Conservation (phyloP, 2,329 filamentous ascomycete species). For the Escovopsis sp. region DNA sequence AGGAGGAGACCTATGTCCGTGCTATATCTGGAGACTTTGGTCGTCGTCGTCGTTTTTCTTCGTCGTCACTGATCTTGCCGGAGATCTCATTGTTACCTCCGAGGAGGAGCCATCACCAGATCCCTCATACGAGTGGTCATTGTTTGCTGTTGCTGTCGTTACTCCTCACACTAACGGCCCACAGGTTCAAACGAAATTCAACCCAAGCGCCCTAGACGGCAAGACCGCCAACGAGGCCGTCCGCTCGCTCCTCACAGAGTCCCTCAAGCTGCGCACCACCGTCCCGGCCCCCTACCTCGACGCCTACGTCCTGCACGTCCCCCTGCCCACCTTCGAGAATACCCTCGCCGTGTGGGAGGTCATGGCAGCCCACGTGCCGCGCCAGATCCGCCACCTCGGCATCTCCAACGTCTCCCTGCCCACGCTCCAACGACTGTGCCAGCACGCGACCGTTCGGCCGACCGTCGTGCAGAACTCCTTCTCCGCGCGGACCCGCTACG, state of each 20-base stretch:
- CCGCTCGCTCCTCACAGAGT: slow-evolving; percentile 34
- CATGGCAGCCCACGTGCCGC: slow-evolving; percentile 51
- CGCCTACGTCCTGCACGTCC: slow-evolving; percentile 60
- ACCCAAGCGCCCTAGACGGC: slow-evolving; percentile 30
- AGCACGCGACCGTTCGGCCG: slow-evolving; percentile 24
- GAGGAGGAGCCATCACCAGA: too few species aligned
- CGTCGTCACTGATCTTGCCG: too few species aligned
- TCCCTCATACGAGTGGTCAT: too few species aligned
- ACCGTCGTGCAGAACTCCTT: slow-evolving; percentile 66
- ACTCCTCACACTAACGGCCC: background rate
- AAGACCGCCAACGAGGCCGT: too few species aligned
- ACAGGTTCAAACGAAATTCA: slow-evolving; percentile 74
- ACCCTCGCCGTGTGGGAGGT: slow-evolving; percentile 50
- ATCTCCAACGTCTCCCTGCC: slow-evolving; percentile 58
- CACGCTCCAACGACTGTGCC: slow-evolving; percentile 37
- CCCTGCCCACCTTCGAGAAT: slow-evolving; percentile 25
- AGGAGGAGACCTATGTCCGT: slow-evolving; percentile 47
- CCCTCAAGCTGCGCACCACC: slow-evolving; percentile 46
- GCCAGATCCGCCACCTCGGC: slow-evolving; percentile 49
- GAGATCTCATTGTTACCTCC: too few species aligned
- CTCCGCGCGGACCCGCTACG: slow-evolving; percentile 41
- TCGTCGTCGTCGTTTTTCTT: too few species aligned
- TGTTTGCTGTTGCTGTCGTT: too few species aligned
- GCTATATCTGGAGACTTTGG: too few species aligned
- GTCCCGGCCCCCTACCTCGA: slow-evolving; percentile 39